These are phyloP conservation scores for Acanthamoeba lugdunensis DNA, from an alignment of 208 protist species.

Conservation along the genomic window DNA sequence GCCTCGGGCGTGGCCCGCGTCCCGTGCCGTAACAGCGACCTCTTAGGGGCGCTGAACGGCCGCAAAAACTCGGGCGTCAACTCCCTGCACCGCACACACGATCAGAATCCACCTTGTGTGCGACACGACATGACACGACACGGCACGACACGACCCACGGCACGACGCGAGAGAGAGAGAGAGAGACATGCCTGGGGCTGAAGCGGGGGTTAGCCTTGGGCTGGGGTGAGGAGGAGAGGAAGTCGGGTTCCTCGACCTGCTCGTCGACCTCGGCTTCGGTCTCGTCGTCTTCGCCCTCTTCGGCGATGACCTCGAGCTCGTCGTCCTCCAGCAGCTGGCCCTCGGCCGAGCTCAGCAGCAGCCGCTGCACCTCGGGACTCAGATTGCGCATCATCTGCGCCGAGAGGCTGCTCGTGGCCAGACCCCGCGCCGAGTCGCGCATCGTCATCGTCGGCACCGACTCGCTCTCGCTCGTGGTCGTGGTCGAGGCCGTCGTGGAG, in stretches of 20 bases:
- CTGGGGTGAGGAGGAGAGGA: background rate
- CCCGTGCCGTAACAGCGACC: background rate
- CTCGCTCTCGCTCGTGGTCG: background rate
- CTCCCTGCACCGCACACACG: background rate
- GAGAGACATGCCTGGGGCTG: background rate
- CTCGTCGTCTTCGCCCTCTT: background rate
- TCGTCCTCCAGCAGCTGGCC: background rate
- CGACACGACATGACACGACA: too few species aligned
- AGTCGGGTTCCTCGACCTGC: slow-evolving; percentile 16
- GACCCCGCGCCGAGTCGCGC: too few species aligned
- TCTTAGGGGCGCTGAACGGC: background rate
- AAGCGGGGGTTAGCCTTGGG: slow-evolving; percentile 56
- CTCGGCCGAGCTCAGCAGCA: background rate
- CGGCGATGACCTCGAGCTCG: background rate
- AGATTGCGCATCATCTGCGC: background rate
- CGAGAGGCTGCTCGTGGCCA: too few species aligned
- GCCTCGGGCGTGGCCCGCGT: background rate
- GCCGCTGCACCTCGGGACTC: slow-evolving; percentile 29
- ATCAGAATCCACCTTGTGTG: too few species aligned
- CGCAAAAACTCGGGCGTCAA: slow-evolving; percentile 38
- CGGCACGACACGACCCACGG: background rate
- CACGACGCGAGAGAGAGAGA: background rate
- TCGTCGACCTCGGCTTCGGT: slow-evolving; percentile 40
- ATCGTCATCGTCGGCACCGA: too few species aligned
- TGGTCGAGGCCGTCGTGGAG: background rate